Evolutionary conservation across 495 filamentous ascomycete species (phyloP), one percentile per base, ranked within the genome.

Genomic region (Paragyromitra xinjiangensis): DNA sequence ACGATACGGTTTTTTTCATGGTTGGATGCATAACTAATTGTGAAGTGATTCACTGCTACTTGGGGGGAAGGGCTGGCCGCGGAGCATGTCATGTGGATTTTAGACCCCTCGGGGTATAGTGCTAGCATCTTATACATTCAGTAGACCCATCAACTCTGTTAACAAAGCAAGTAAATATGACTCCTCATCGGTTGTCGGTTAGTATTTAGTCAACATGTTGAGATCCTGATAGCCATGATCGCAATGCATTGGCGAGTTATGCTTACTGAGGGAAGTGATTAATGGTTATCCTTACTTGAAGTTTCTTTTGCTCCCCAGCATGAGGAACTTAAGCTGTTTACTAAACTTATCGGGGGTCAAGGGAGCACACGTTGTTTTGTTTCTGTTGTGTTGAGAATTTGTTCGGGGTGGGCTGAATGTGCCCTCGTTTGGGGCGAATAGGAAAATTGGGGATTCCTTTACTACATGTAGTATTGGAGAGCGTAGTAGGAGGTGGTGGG

Each of bases 191-290:
- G 40, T 61, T 48, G 55, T 45, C 42, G 26, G 53, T 37, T 53
- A 39, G 26, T 50, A 66, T 66, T 44, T 48, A 42, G 55, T 68
- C 51, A 29, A 22, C 71, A 19, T 9, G 0, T 29, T 44, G 9
- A 24, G 9, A 39, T 37, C 50, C 22, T 6, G 61, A 56, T 7
- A 45, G 51, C 29, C 9, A 37, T 51, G 9, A 68, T 39, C 34
- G 14, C 29, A 26, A 64, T 14, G 3, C 19, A 58, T 1, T 58
- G 48, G 26, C 16, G 14, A 3, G 26, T n/a, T 58, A 59, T 59
- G 66, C 6, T 22, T 58, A 45, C 55, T 61, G 42, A 16, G 19
- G 67, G 19, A 26, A 61, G 37, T 45, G 34, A 56, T 45, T n/a
- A 58, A 29, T 69, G 22, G 6, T 45, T 63, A 44, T 4, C n/a